Evolutionary conservation across 163 green algal genomes (phyloP), one percentile per base, ranked within the genome.

Genomic region (Prototheca cutis): DNA sequence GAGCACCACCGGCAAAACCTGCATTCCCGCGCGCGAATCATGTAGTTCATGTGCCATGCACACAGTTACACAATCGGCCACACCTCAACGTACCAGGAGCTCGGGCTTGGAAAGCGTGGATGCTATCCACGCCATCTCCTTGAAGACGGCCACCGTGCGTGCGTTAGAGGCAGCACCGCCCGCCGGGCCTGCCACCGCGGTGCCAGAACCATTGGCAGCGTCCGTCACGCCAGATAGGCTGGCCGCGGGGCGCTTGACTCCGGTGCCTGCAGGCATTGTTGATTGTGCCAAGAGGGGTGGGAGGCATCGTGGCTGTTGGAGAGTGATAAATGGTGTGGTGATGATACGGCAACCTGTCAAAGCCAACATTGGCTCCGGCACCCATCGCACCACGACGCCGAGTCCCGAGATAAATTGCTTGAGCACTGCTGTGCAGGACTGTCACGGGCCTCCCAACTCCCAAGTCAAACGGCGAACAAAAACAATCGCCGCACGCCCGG

Each of bases 261-360:
- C 17, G 42, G 23, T 51, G 42, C 42, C 42, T 8, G n/a, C n/a
- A n/a, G n/a, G n/a, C n/a, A n/a, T n/a, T n/a, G n/a, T n/a, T n/a
- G n/a, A n/a, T n/a, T n/a, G n/a, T n/a, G n/a, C n/a, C n/a, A n/a
- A n/a, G n/a, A n/a, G n/a, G n/a, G n/a, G n/a, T n/a, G n/a, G n/a
- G n/a, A n/a, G n/a, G n/a, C n/a, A n/a, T n/a, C n/a, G n/a, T n/a
- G n/a, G n/a, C n/a, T n/a, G n/a, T n/a, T n/a, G n/a, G n/a, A n/a
- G n/a, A n/a, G 28, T n/a, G 19, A 25, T 28, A 53, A 6, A 13
- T 15, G 6, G 34, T 23, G 4, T 19, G 29, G 23, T 28, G 3
- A 18, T 42, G 18, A 18, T 33, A 62, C 48, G 32, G 72, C 71
- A 24, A 28, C 21, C 17, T n/a, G n/a, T 10, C 13, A 45, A 10